Evolutionary conservation across 2,329 filamentous ascomycete species (phyloP).

Genomic region (Aspergillus sp.): DNA sequence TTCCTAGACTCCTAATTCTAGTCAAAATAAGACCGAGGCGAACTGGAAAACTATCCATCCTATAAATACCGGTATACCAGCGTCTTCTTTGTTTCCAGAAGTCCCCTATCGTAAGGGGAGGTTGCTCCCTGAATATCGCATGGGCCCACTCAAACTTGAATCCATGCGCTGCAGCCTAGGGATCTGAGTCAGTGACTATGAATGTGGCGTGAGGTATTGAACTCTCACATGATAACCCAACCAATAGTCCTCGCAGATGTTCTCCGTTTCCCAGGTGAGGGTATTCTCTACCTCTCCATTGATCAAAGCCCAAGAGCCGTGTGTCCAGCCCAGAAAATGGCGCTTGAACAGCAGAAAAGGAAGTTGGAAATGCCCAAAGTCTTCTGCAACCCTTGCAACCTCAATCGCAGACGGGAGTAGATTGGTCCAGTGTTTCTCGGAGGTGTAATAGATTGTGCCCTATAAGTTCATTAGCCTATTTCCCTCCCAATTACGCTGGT

Average conservation of each 20-base stretch:
- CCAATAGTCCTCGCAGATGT: conserved; percentile 13
- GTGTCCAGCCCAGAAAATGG: conserved; percentile 10
- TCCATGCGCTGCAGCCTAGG: conserved; percentile 7
- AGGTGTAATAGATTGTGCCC: conserved; percentile 15
- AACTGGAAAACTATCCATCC: neutral
- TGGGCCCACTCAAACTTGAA: conserved; percentile 15
- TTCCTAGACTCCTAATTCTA: neutral
- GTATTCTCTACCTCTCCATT: conserved; percentile 13
- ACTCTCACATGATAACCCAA: conserved; percentile 9
- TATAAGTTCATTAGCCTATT: neutral
- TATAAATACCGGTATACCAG: conserved; percentile 12
- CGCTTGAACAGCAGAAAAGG: conserved; percentile 6
- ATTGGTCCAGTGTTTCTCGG: conserved; percentile 9
- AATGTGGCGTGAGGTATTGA: neutral
- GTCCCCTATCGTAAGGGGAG: conserved; percentile 5
- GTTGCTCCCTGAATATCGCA: conserved; percentile 11
- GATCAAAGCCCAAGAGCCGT: conserved; percentile 11
- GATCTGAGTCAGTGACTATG: neutral
- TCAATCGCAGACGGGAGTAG: conserved; percentile 9
- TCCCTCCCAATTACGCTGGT: neutral
- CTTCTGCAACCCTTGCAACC: conserved; percentile 9
- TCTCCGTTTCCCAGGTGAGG: conserved; percentile 12
- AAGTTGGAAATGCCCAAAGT: conserved; percentile 13
- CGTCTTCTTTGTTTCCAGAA: conserved; percentile 9
- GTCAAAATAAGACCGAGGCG: neutral